These are phyloP conservation scores for Linderina pennispora DNA, from an alignment of 192 early-diverging fungal species.

Conservation along the genomic window DNA sequence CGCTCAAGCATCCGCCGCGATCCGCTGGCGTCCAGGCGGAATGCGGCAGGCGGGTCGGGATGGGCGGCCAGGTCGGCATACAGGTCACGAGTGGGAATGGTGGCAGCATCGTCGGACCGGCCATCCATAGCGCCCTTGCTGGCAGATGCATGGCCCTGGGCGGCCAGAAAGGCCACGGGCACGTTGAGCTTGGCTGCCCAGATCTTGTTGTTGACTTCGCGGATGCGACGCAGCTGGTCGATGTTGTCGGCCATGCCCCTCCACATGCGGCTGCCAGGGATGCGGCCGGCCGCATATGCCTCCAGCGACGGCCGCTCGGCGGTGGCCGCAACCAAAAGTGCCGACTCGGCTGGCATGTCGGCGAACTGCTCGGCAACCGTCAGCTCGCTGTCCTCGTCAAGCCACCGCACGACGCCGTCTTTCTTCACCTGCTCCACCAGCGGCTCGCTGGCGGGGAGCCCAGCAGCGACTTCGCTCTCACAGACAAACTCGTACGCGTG, in stretches of 20 bases:
- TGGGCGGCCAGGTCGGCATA: conserved; percentile 24
- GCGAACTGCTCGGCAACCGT: conserved; percentile 8
- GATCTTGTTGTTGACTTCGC: conserved; percentile 56
- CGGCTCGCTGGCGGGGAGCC: conserved; percentile 23
- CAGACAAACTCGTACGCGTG: conserved; percentile 23
- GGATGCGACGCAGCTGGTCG: conserved; percentile 48
- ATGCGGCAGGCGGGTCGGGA: conserved; percentile 34
- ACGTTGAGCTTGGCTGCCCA: conserved; percentile 48
- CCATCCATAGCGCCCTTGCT: conserved; percentile 1
- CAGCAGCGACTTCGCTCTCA: conserved; percentile 30
- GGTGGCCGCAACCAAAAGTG: conserved; percentile 2
- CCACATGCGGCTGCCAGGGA: conserved; percentile 44
- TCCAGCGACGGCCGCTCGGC: conserved; percentile 19
- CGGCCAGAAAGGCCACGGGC: conserved; percentile 21
- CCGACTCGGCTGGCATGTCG: conserved; percentile 13
- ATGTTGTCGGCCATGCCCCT: conserved; percentile 47
- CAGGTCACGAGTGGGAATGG: conserved; percentile 7
- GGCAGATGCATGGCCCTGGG: not conserved
- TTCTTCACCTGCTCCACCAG: conserved; percentile 16
- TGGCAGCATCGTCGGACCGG: conserved; percentile 1
- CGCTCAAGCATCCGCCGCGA: conserved; percentile 59
- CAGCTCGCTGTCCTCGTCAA: conserved; percentile 42
- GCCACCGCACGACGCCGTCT: conserved; percentile 34
- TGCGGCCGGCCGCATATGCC: conserved; percentile 33
- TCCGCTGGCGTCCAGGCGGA: conserved; percentile 51